These are phyloP conservation scores for Annulohypoxylon moriforme DNA, from an alignment of 495 filamentous ascomycete species.

Conservation along the genomic window DNA sequence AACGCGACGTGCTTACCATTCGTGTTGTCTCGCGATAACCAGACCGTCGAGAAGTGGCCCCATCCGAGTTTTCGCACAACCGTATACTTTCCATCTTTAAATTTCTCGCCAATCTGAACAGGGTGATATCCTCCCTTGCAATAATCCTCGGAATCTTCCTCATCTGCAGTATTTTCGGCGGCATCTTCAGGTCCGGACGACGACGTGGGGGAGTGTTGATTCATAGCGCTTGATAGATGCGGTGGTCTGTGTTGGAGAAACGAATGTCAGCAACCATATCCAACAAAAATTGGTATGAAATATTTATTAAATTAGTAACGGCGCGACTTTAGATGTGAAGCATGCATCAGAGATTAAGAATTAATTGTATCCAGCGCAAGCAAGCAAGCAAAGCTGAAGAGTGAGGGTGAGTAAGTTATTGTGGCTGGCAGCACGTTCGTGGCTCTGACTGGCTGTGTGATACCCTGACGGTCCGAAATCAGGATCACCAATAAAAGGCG, in stretches of 20 bases:
- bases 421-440: constrained; percentile 28
- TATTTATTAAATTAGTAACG: constrained; percentile 12
- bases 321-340: constrained; percentile 22
- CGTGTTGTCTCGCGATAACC: constrained; percentile 92
- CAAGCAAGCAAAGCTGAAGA: constrained; percentile 17
- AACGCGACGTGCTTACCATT: constrained; percentile 95
- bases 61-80: constrained; percentile 97
- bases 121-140: constrained; percentile 99
- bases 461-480: constrained; percentile 40
- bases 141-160: constrained; percentile 99
- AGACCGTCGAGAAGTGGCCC: constrained; percentile 99
- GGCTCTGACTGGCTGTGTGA: constrained; percentile 29
- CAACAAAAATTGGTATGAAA: not conserved
- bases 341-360: not conserved
- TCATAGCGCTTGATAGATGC: constrained; percentile 57
- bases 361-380: constrained; percentile 28
- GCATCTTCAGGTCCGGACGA: constrained; percentile 86
- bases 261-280: constrained; percentile 22
- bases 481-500: constrained; percentile 35
- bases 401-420: constrained; percentile 12
- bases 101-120: constrained; percentile 90
- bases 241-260: constrained; percentile 46
- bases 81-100: constrained; percentile 97
- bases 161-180: constrained; percentile 92
- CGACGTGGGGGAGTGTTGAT: constrained; percentile 77